Base-by-base conservation (phyloP, 164 flowering plant genomes). In the Brasenia schreberi region DNA sequence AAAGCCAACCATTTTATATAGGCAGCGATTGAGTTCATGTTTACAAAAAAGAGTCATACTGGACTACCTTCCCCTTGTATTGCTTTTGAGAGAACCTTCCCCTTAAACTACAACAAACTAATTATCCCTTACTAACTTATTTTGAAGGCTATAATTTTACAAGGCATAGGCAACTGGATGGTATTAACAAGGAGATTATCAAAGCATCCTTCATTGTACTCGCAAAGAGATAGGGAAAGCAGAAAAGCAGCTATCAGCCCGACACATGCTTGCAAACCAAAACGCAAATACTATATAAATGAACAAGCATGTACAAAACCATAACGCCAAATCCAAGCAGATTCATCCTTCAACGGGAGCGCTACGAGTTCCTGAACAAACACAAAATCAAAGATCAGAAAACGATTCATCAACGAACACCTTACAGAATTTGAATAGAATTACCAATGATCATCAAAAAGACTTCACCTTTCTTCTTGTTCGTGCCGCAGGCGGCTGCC, bases 381-480 rank as follows among this genome's bases (percentile, higher is more conserved):
- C 43, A 42, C 43, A 12, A 23, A 7, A 45, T 7, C 14, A 43
- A 53, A 61, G 33, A 65, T 39, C 39, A 5, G 4, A 14, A 16
- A 43, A 65, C 10, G 42, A 11, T 9, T 42, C 19, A 11, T 71
- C 14, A 16, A 42, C 11, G 16, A 18, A 12, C 23, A 58, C 18
- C 16, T 49, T 4, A 17, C 43, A 18, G 9, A 4, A 70, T 2
- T 19, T 44, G 42, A 45, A 18, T 12, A 62, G 4, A 4, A 4
- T 9, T 49, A 9, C 12, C 56, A 39, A 27, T 18, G 27, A 59
- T 59, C 64, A 33, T 18, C 61, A 12, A 39, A 16, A 64, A 68
- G 43, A 43, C 17, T 49, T 81, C 62, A 87, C 94, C 89, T 83
- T 79, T 85, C 64, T 80, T 77, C 76, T 75, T 86, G 14, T 49